Conservation (phyloP, 129 eudicot species). For the Smallanthus sonchifolius region DNA sequence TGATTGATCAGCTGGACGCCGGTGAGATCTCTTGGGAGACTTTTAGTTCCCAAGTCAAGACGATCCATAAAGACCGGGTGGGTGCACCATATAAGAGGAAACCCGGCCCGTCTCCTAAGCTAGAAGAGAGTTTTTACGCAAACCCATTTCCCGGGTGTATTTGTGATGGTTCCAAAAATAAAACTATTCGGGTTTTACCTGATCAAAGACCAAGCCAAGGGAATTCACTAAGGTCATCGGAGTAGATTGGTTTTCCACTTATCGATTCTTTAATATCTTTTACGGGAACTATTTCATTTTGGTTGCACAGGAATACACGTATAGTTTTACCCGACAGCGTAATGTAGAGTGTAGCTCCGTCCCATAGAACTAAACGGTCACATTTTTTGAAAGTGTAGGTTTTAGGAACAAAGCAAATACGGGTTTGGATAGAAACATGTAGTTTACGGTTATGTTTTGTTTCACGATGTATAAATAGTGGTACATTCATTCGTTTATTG, state of each 20-base stretch:
- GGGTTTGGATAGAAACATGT: slow-evolving; percentile 15
- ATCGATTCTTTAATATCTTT: slow-evolving; percentile 10
- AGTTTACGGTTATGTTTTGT: slow-evolving; percentile 14
- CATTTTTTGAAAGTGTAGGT: slow-evolving; percentile 10
- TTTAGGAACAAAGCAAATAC: slow-evolving; percentile 27
- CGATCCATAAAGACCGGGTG: slow-evolving; percentile 47
- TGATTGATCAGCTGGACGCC: slow-evolving; percentile 64
- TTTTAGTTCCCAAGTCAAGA: slow-evolving; percentile 55
- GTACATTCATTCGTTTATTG: slow-evolving; percentile 1
- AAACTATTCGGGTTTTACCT: slow-evolving; percentile 5
- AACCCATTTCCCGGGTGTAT: slow-evolving; percentile 91
- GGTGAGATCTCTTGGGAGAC: slow-evolving; percentile 60
- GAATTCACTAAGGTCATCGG: slow-evolving; percentile 9
- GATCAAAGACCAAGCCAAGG: slow-evolving; percentile 24
- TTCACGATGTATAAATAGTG: slow-evolving; percentile 9
- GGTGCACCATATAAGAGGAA: slow-evolving; percentile 65
- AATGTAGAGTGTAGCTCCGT: slow-evolving; percentile 17
- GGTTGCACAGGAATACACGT: slow-evolving; percentile 16
- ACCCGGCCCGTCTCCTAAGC: slow-evolving; percentile 52
- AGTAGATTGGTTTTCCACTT: not conserved
- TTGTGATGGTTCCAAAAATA: slow-evolving; percentile 40
- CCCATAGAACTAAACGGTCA: not conserved
- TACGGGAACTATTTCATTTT: not conserved
- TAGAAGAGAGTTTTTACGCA: slow-evolving; percentile 91
- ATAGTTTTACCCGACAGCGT: not conserved